Percentiles rank a stretch among this genome's conserved stretches.
phyloP scores from a whole-genome alignment of 2,329 filamentous ascomycete genomes.

The Ophiostoma tasmaniense region DNA sequence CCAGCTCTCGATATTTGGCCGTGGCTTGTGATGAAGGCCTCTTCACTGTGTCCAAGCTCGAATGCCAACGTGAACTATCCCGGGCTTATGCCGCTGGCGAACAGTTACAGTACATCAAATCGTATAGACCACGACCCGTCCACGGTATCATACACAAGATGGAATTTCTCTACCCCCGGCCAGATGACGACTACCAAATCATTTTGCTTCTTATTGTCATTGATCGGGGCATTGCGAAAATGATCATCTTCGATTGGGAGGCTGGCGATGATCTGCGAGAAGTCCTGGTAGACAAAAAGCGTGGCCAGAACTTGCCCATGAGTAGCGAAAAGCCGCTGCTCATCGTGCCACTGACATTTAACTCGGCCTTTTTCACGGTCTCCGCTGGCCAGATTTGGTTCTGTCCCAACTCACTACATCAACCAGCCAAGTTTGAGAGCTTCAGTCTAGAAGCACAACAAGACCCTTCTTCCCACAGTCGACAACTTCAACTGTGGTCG shows the following conservation, averaged over 20 bases:
- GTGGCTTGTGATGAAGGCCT: constrained; percentile 61
- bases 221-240: constrained; percentile 39
- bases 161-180: constrained; percentile 70
- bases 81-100: constrained; percentile 38
- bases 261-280: constrained; percentile 38
- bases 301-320: constrained; percentile 42
- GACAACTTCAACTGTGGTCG: constrained; percentile 58
- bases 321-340: constrained; percentile 55
- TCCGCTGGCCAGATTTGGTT: constrained; percentile 51
- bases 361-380: constrained; percentile 62
- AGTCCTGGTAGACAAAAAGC: constrained; percentile 39
- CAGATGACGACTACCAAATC: constrained; percentile 58
- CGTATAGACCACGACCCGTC: constrained; percentile 37
- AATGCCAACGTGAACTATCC: constrained; percentile 44
- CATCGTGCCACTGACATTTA: constrained; percentile 62
- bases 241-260: constrained; percentile 55
- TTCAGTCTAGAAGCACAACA: constrained; percentile 35
- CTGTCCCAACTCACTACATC: constrained; percentile 46
- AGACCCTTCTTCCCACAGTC: constrained; percentile 41
- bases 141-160: constrained; percentile 75
- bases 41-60: constrained; percentile 64
- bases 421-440: constrained; percentile 39
- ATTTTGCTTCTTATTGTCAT: constrained; percentile 63
- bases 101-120: constrained; percentile 51
- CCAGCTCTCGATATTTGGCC: constrained; percentile 59